Evolutionary conservation across 1,139 yeast genomes (phyloP).

Genomic region (Taphrina sp.): DNA sequence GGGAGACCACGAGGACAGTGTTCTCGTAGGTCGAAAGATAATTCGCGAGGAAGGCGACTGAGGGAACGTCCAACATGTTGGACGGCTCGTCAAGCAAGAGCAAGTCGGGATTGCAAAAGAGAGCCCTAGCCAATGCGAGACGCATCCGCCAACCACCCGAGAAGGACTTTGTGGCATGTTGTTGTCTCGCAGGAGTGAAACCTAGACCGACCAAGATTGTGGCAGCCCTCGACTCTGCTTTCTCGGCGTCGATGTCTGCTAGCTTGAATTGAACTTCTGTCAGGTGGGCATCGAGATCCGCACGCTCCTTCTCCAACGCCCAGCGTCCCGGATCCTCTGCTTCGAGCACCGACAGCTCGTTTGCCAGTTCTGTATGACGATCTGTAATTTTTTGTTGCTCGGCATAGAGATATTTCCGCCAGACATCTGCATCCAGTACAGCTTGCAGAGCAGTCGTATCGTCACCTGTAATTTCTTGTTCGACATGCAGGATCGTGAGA

Average conservation of each 20-base stretch:
- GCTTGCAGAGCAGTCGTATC: conserved; percentile 87
- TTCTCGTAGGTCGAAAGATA: conserved; percentile 82
- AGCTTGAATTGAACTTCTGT: conserved; percentile 78
- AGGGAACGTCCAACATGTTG: conserved; percentile 99
- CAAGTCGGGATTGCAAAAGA: conserved; percentile 94
- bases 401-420: conserved; percentile 83
- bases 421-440: conserved; percentile 96
- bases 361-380: conserved; percentile 73
- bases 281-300: conserved; percentile 74
- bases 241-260: conserved; percentile 90
- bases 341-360: conserved; percentile 50
- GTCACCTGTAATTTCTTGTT: conserved; percentile 94
- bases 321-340: conserved; percentile 80
- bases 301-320: conserved; percentile 83
- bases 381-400: conserved; percentile 76
- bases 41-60: conserved; percentile 86
- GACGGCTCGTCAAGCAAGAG: conserved; percentile 95
- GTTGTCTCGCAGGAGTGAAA: conserved; percentile 83
- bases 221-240: conserved; percentile 97
- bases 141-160: conserved; percentile 99
- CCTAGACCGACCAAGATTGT: conserved; percentile 92
- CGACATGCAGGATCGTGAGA: conserved; percentile 92
- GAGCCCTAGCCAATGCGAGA: conserved; percentile 93
- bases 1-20: conserved; percentile 92
- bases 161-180: conserved; percentile 77